Evolutionary conservation across 2,329 filamentous ascomycete genomes (phyloP).

Genomic region (Fusarium solani-melongenae): DNA sequence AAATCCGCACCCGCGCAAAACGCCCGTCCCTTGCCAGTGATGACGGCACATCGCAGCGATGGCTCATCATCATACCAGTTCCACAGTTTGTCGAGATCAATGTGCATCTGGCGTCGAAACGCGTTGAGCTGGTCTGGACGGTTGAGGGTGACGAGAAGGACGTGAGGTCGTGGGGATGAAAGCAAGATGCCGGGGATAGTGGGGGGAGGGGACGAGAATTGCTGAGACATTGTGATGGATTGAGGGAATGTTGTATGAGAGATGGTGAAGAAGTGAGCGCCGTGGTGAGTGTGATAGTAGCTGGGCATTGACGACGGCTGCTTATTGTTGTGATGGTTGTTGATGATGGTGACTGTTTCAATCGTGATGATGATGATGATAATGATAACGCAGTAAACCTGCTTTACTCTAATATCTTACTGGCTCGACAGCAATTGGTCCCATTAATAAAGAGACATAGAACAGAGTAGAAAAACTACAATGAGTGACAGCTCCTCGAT

Average conservation of each 20-base stretch:
- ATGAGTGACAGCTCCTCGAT: neutral
- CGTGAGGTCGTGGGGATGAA: slow-evolving; percentile 63
- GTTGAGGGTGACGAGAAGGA: slow-evolving; percentile 70
- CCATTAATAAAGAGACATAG: neutral
- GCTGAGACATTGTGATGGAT: slow-evolving; percentile 39
- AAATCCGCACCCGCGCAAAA: slow-evolving; percentile 77
- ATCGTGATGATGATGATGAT: neutral
- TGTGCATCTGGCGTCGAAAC: slow-evolving; percentile 61
- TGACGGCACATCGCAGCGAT: slow-evolving; percentile 67
- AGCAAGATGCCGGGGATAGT: slow-evolving; percentile 54
- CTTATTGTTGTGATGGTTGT: neutral
- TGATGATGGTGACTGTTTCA: neutral
- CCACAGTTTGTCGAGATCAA: slow-evolving; percentile 61
- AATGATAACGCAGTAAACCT: neutral
- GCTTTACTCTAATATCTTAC: neutral
- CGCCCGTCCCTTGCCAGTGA: slow-evolving; percentile 71
- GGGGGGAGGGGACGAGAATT: slow-evolving; percentile 53
- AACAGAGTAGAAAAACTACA: neutral
- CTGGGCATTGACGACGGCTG: slow-evolving; percentile 16
- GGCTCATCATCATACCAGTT: slow-evolving; percentile 72
- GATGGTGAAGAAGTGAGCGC: slow-evolving; percentile 33
- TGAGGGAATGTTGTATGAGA: slow-evolving; percentile 15
- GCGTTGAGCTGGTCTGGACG: slow-evolving; percentile 69
- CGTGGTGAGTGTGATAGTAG: slow-evolving; percentile 29
- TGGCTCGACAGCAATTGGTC: neutral